phyloP scores from a whole-genome alignment of 2,329 filamentous ascomycete genomes.

The Drechslerella dactyloides region DNA sequence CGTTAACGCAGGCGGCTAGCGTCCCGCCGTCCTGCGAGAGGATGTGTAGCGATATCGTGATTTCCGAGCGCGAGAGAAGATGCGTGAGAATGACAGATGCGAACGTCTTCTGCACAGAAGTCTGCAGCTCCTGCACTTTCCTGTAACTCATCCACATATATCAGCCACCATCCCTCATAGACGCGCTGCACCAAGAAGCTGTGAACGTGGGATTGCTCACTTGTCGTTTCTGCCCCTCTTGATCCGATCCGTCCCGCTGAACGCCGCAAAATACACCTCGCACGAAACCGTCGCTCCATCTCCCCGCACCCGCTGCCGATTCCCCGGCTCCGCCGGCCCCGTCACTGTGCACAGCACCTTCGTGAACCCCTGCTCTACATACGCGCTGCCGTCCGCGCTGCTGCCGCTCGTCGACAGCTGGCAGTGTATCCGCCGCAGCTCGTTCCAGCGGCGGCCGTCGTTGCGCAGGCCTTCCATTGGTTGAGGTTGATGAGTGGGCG shows the following conservation, averaged over 20 bases:
- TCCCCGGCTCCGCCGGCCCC: slow-evolving; percentile 76
- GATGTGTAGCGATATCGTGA: slow-evolving; percentile 82
- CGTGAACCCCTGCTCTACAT: slow-evolving; percentile 96
- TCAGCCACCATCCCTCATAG: too few species aligned
- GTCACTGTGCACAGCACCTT: slow-evolving; percentile 92
- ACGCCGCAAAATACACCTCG: slow-evolving; percentile 83
- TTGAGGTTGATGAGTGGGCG: slow-evolving; percentile 44
- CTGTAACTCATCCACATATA: slow-evolving; percentile 62
- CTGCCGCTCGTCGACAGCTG: slow-evolving; percentile 86
- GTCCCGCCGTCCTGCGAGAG: slow-evolving; percentile 89
- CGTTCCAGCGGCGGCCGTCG: slow-evolving; percentile 87
- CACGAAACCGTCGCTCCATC: slow-evolving; percentile 75
- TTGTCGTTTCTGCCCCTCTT: slow-evolving; percentile 77
- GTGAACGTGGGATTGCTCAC: slow-evolving; percentile 61
- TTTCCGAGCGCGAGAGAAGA: slow-evolving; percentile 85
- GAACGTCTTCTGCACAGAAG: slow-evolving; percentile 78
- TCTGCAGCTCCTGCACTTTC: slow-evolving; percentile 78
- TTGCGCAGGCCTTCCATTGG: slow-evolving; percentile 60
- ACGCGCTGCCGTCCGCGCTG: slow-evolving; percentile 88
- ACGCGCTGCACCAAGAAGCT: too few species aligned
- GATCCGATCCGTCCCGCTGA: slow-evolving; percentile 85
- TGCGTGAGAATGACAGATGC: slow-evolving; percentile 79
- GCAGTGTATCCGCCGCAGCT: slow-evolving; percentile 84
- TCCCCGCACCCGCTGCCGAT: slow-evolving; percentile 60
- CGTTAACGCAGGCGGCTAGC: slow-evolving; percentile 88